Evolutionary conservation across 2,329 filamentous ascomycete genomes (phyloP).

Genomic region (Neospermospora avenae): DNA sequence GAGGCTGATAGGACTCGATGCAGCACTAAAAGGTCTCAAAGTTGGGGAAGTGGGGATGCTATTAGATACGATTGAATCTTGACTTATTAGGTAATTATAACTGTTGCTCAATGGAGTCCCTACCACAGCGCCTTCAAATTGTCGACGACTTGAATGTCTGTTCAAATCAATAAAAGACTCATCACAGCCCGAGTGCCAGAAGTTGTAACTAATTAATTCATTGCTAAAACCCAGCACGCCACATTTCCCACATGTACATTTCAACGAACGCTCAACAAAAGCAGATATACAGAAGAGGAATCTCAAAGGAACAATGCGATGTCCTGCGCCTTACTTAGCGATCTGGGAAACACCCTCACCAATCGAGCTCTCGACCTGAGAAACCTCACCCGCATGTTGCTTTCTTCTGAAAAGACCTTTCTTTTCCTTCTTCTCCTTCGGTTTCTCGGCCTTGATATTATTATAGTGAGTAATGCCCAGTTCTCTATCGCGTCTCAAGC

Average conservation of each 20-base stretch:
- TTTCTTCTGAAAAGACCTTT: slow-evolving; percentile 24
- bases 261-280: background rate
- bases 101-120: background rate
- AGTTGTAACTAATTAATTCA: background rate
- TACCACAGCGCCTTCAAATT: background rate
- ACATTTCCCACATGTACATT: slow-evolving; percentile 5
- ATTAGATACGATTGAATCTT: background rate
- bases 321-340: slow-evolving; percentile 14
- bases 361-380: slow-evolving; percentile 13
- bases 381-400: slow-evolving; percentile 6
- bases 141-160: background rate
- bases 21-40: background rate
- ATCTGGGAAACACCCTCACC: slow-evolving; percentile 15
- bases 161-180: background rate
- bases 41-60: background rate
- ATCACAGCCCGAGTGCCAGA: background rate
- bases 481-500: slow-evolving; percentile 50
- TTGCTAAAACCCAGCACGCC: background rate
- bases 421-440: slow-evolving; percentile 40
- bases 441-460: slow-evolving; percentile 51
- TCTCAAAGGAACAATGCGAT: background rate
- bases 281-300: background rate
- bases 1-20: background rate
- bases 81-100: background rate
- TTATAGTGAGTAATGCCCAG: slow-evolving; percentile 57